phyloP scores from a whole-genome alignment of 441 rosid genomes.

The Corymbia citriodora region DNA sequence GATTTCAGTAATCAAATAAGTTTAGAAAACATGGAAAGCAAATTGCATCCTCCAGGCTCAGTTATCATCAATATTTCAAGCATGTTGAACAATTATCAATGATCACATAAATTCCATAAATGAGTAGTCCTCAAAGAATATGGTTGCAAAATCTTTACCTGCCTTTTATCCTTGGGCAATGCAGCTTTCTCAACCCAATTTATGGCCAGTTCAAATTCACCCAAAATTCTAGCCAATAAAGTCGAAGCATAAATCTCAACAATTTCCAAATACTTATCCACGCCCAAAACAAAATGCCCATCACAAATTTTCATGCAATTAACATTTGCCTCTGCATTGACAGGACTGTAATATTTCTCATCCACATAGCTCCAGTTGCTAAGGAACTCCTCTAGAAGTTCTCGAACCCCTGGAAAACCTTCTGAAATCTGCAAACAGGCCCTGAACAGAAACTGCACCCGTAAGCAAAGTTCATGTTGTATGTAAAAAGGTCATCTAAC shows the following conservation, averaged over 20 bases:
- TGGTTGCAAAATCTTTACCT: constrained; percentile 31
- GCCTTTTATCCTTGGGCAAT: constrained; percentile 65
- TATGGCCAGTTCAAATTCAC: constrained; percentile 49
- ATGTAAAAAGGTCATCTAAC: background rate
- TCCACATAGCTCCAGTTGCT: constrained; percentile 57
- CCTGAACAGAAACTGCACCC: constrained; percentile 27
- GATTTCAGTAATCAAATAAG: background rate
- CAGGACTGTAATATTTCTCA: constrained; percentile 28
- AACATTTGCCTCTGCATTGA: constrained; percentile 17
- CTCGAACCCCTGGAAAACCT: constrained; percentile 47
- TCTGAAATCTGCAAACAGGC: constrained; percentile 70
- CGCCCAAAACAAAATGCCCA: constrained; percentile 27
- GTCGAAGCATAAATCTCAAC: constrained; percentile 63
- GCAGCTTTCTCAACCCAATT: constrained; percentile 79
- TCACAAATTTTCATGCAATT: constrained; percentile 26
- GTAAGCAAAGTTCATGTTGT: background rate
- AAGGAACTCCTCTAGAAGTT: constrained; percentile 72
- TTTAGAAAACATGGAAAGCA: background rate
- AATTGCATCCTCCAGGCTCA: background rate
- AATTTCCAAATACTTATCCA: constrained; percentile 50
- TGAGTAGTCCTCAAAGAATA: background rate
- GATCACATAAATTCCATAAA: background rate
- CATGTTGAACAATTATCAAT: background rate
- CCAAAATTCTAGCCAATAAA: constrained; percentile 47
- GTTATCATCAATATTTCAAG: background rate